Percentiles rank a stretch among this genome's conserved stretches.
phyloP scores from a whole-genome alignment of 257 asterid species.

The Buddleja alternifolia region DNA sequence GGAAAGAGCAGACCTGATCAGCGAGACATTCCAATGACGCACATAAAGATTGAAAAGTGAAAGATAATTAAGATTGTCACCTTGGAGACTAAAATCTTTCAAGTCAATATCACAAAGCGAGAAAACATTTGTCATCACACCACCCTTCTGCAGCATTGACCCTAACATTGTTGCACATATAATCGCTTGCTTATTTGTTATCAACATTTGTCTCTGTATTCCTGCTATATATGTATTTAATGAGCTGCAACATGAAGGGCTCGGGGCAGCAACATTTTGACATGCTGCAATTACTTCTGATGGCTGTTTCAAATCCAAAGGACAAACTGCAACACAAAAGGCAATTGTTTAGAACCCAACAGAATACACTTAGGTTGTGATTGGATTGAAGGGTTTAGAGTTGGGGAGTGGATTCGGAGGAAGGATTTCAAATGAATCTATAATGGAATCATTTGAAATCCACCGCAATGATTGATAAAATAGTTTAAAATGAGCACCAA shows the following conservation, averaged over 20 bases:
- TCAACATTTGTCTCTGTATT: slow-evolving; percentile 85
- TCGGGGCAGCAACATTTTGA: slow-evolving; percentile 73
- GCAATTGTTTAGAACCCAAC: slow-evolving; percentile 17
- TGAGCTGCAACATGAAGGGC: slow-evolving; percentile 90
- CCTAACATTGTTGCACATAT: slow-evolving; percentile 82
- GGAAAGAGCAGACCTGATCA: slow-evolving; percentile 32
- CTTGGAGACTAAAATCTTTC: slow-evolving; percentile 97
- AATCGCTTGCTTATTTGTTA: slow-evolving; percentile 93
- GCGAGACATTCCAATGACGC: slow-evolving; percentile 20
- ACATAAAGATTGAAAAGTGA: background rate
- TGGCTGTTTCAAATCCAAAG: slow-evolving; percentile 80
- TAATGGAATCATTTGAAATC: no score
- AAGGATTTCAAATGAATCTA: no score
- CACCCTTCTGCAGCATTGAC: slow-evolving; percentile 84
- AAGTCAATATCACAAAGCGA: slow-evolving; percentile 96
- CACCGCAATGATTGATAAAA: no score
- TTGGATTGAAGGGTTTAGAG: no score
- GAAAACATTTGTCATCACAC: slow-evolving; percentile 80
- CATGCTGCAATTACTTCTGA: slow-evolving; percentile 82
- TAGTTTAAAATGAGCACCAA: no score
- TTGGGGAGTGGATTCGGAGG: no score
- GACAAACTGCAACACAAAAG: slow-evolving; percentile 70
- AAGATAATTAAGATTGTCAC: slow-evolving; percentile 41
- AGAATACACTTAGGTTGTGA: background rate
- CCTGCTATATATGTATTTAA: slow-evolving; percentile 71